phyloP scores from a whole-genome alignment of 441 rosid genomes.

The Melastoma candidum region DNA sequence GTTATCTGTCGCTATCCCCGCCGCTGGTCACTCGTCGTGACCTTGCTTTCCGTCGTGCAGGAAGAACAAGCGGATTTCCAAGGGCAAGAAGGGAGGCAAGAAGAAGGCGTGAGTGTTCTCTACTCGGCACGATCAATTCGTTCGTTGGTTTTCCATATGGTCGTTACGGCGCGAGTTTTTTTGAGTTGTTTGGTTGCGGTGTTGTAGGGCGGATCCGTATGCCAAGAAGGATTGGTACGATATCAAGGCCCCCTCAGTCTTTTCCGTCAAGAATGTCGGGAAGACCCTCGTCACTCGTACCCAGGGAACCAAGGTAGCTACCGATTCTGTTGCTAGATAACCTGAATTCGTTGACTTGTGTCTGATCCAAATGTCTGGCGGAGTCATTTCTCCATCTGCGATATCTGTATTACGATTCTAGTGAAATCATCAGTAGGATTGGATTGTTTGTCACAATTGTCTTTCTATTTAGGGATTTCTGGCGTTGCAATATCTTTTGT shows the following conservation, averaged over 20 bases:
- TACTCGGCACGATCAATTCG: no score
- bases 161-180: not conserved
- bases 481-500: no score
- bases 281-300: constrained; percentile 83
- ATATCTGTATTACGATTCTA: no score
- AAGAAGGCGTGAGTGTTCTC: constrained; percentile 70
- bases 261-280: constrained; percentile 53
- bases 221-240: constrained; percentile 96
- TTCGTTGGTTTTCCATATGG: no score
- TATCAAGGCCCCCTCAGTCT: constrained; percentile 72
- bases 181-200: not conserved
- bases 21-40: no score
- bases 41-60: constrained; percentile 23
- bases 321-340: no score
- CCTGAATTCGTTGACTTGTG: no score
- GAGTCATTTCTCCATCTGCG: no score
- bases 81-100: constrained; percentile 92
- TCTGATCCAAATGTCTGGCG: no score
- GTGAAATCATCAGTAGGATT: no score
- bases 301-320: constrained; percentile 81
- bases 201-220: constrained; percentile 63
- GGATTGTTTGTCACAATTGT: no score
- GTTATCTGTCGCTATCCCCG: not conserved
- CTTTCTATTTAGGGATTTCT: no score
- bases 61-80: constrained; percentile 94